A percentile compares a stretch with the other conserved stretches of the same genome.
These are phyloP conservation scores for Raddia distichophylla DNA, from an alignment of 176 grass and related monocot species.

Conservation along the genomic window DNA sequence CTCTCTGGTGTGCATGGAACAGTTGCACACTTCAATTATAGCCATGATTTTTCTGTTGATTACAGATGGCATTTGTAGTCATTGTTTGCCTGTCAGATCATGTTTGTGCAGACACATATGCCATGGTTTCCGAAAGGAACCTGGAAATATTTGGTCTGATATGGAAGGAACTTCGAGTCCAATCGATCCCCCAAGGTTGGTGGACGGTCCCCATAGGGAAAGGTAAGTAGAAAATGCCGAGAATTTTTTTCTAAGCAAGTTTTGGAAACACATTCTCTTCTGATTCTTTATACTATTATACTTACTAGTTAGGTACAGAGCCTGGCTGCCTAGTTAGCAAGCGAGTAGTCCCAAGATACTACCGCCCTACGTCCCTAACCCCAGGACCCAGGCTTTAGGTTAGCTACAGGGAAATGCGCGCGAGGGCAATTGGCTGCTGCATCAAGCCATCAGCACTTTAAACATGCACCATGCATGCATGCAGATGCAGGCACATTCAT, in stretches of 20 bases:
- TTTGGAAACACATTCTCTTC: slow-evolving; percentile 29
- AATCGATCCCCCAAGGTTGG: slow-evolving; percentile 36
- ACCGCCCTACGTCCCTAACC: neutral
- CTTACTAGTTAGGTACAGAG: neutral
- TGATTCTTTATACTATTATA: neutral
- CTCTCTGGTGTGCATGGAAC: slow-evolving; percentile 1
- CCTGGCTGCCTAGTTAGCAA: neutral
- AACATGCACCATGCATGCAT: neutral
- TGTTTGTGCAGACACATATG: slow-evolving; percentile 1
- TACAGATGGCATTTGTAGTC: neutral
- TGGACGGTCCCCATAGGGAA: slow-evolving; percentile 4
- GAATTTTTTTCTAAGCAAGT: neutral
- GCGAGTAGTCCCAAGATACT: neutral
- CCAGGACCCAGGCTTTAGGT: neutral
- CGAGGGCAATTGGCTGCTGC: slow-evolving; percentile 20
- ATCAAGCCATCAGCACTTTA: neutral
- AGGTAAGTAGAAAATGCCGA: neutral
- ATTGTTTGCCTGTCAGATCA: slow-evolving; percentile 30
- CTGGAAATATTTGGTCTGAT: slow-evolving; percentile 27
- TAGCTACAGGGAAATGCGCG: neutral
- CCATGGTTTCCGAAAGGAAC: slow-evolving; percentile 35
- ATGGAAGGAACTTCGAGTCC: neutral
- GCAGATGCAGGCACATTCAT: neutral
- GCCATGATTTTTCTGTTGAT: neutral
- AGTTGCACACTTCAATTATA: neutral